Base-by-base conservation (phyloP, 108 stramenopile genomes). In the Nannochloropsis gaditana region DNA sequence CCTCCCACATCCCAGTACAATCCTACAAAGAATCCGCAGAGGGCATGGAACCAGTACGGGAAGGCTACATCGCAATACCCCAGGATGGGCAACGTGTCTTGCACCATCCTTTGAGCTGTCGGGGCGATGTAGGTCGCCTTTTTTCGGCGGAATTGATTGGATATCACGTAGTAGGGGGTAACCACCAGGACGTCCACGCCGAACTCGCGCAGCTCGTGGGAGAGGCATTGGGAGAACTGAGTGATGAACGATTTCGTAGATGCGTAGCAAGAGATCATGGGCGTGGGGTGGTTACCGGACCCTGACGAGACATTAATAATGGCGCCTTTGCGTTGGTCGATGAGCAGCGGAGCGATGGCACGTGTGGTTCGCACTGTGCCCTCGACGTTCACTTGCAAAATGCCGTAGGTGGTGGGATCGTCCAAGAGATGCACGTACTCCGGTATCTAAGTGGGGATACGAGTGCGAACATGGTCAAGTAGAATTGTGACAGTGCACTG, bases 1-100 rank as follows among this genome's bases (percentile, higher is more conserved):
- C 59, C 59, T 6, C 59, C 59, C 59, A 73, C 59, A 73, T 73
- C 59, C 59, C 59, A 73, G n/a, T 73, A 73, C 59, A 73, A 73
- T n/a, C 59, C 59, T n/a, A 73, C 59, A 73, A 73, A 73, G 59
- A 73, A 73, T n/a, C 59, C 59, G 6, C 59, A 73, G 4, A 73
- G 59, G 59, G 59, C 59, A n/a, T 73, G 59, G n/a, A 73, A 73
- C 59, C 59, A 73, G 59, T 73, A 73, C 4, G 59, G 59, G 59
- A n/a, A 73, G n/a, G 59, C 59, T n/a, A 73, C 59, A 8, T 73
- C 59, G 59, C 59, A 73, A n/a, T 73, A 73, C 4, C 59, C 59
- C 59, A 73, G n/a, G 59, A 73, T 73, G 6, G 59, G 59, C 59
- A 73, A n/a, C 4, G 59, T 73, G 59, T 73, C 59, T 73, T 73